phyloP scores from a whole-genome alignment of 768 basidiomycete species.

The Melanogaster broomeanus region DNA sequence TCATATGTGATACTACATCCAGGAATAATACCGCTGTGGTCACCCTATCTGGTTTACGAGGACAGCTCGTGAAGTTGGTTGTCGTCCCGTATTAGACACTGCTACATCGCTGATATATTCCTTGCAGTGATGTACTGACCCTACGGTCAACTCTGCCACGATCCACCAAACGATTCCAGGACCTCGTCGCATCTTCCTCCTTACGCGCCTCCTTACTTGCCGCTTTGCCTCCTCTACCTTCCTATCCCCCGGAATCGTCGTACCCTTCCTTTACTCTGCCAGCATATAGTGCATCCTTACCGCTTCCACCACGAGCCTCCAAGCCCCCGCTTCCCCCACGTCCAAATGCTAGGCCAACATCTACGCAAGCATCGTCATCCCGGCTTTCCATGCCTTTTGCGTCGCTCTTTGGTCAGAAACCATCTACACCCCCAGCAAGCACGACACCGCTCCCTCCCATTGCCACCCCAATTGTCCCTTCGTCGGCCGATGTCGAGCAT shows the following conservation, averaged over 20 bases:
- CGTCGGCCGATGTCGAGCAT: constrained; percentile 35
- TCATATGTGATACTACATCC: constrained; percentile 58
- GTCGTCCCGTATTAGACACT: constrained; percentile 29
- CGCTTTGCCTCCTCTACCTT: constrained; percentile 57
- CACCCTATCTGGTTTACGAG: constrained; percentile 84
- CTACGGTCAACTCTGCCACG: constrained; percentile 46
- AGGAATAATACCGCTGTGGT: constrained; percentile 54
- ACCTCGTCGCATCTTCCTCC: constrained; percentile 33
- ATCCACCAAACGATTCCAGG: constrained; percentile 42
- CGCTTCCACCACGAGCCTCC: constrained; percentile 37
- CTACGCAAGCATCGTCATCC: constrained; percentile 32
- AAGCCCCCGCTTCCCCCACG: constrained; percentile 53
- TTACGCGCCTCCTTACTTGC: constrained; percentile 40
- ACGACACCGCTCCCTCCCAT: constrained; percentile 30
- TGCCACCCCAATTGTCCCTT: constrained; percentile 20
- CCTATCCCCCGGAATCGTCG: constrained; percentile 32
- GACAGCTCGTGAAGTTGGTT: constrained; percentile 61
- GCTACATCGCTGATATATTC: constrained; percentile 31
- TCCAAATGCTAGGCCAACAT: constrained; percentile 14
- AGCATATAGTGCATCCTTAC: constrained; percentile 36
- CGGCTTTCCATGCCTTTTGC: constrained; percentile 77
- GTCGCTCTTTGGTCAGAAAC: constrained; percentile 64
- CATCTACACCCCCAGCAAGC: constrained; percentile 31
- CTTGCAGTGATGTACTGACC: constrained; percentile 37
- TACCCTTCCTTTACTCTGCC: constrained; percentile 53